Base-by-base conservation (phyloP, 1,284 basidiomycete genomes). In the Ganoderma boninense region DNA sequence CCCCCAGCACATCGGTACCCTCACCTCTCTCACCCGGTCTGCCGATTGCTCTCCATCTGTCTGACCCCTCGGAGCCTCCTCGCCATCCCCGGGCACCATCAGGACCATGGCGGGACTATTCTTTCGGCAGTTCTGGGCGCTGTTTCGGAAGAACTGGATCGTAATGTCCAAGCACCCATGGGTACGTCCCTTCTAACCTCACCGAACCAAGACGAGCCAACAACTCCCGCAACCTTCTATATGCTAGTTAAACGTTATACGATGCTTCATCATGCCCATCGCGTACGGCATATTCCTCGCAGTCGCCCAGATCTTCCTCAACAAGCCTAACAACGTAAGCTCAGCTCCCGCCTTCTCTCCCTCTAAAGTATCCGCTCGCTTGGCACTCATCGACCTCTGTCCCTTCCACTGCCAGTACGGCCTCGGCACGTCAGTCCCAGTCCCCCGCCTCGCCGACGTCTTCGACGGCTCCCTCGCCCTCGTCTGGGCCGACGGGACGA, bases 91-190 rank as follows among this genome's bases (percentile, higher is more conserved):
- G 35, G 38, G 7, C 57, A 60, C 4, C 35, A 23, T 40, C 59
- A 40, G 18, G 54, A 70, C 26, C 43, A 78, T 77, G 77, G 74
- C 71, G n/a, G 71, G 72, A 23, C 69, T 84, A 14, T 90, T 92
- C 77, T 87, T 87, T 82, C 84, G 87, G 35, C 92, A 95, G 80
- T 87, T 91, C 71, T 79, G 79, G 13, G 89, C 88, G 4, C 80
- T 95, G 52, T 86, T 89, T 67, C 86, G 88, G 85, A 95, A 95
- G 85, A 94, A 94, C 75, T 92, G 90, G 90, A 92, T 91, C 65
- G 85, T 92, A 20, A 79, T 91, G 40, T 86, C 85, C 26, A 90
- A 88, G 78, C 89, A 90, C 78, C 86, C 89, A 67, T 81, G 89
- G 75, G 91, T 92, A 76, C 64, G 40, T 64, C 35, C 65, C 11